Evolutionary conservation across 257 asterid genomes (phyloP).

Genomic region (Echites panduratus): DNA sequence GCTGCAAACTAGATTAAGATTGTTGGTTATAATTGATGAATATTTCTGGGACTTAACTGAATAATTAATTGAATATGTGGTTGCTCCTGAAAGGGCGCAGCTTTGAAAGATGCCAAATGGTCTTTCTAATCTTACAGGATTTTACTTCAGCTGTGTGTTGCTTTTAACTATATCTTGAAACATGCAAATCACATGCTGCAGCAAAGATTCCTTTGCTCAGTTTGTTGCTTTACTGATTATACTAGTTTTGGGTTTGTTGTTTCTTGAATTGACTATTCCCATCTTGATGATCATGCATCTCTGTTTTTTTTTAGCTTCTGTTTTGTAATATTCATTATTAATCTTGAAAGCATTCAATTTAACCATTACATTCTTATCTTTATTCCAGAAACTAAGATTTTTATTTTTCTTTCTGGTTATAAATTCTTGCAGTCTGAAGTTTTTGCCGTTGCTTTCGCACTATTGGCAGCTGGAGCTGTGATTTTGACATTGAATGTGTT

Average conservation of each 20-base stretch:
- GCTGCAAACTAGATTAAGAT: neutral
- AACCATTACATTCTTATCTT: neutral
- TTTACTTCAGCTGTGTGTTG: neutral
- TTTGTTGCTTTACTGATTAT: neutral
- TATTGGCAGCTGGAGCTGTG: slow-evolving; percentile 88
- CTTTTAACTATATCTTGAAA: neutral
- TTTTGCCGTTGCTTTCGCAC: slow-evolving; percentile 93
- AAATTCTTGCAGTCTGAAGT: slow-evolving; percentile 74
- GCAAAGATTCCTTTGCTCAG: neutral
- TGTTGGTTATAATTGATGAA: neutral
- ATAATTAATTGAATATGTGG: neutral
- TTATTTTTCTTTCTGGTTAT: neutral
- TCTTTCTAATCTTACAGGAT: neutral
- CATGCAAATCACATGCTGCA: neutral
- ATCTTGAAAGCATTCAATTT: neutral
- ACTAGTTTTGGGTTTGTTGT: neutral
- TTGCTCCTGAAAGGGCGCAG: neutral
- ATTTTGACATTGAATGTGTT: slow-evolving; percentile 85
- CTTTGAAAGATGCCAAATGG: neutral
- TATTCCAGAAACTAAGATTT: neutral
- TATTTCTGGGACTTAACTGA: neutral
- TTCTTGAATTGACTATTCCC: neutral
- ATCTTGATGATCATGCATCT: neutral
- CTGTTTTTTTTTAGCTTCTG: neutral
- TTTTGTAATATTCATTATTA: neutral